Evolutionary conservation across 768 basidiomycete species (phyloP), one percentile per base, ranked within the genome.

Genomic region (Podaxis carcinomalis): DNA sequence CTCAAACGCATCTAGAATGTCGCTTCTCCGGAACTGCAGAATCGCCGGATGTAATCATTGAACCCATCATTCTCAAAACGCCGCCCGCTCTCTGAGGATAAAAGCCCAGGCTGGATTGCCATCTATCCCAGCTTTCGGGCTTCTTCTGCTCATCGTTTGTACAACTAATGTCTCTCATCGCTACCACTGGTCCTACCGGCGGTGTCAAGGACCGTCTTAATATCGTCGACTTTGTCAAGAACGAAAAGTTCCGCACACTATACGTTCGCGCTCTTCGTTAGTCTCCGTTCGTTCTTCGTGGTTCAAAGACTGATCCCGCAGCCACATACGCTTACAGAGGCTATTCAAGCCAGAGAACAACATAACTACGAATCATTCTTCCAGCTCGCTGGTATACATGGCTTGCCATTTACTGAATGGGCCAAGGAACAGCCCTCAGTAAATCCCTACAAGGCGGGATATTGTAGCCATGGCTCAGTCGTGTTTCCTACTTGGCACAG

Each of bases 401-500:
- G 83, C 6, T 65, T 79, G 37, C 83, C 83, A 0, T 78, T 74
- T 61, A 67, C 70, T 6, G 65, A 68, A 1, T 85, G 81, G 81
- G 70, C 75, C 11, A 77, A 73, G 9, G 65, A 69, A n/a, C 28
- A 67, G 35, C 69, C 66, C 21, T 58, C 64, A 1, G 65, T 64
- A 16, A 57, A 72, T 44, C 67, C 75, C 1, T 56, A 66, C 21
- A 62, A 63, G 0, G 70, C 73, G 14, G 83, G 82, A 3, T 84
- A 85, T 64, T 85, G 83, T 65, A 77, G 75, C 23, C 84, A 85
- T 66, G 80, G 79, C 21, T 76, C 75, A 1, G 73, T 78, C 11
- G 69, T 83, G 10, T 84, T 84, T 73, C 82, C 82, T 7, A 82
- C 80, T 9, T 84, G 80, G 79, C 83, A 85, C 64, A 70, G 84